Evolutionary conservation across 306 rosid species (phyloP).

Genomic region (Quercus suber): DNA sequence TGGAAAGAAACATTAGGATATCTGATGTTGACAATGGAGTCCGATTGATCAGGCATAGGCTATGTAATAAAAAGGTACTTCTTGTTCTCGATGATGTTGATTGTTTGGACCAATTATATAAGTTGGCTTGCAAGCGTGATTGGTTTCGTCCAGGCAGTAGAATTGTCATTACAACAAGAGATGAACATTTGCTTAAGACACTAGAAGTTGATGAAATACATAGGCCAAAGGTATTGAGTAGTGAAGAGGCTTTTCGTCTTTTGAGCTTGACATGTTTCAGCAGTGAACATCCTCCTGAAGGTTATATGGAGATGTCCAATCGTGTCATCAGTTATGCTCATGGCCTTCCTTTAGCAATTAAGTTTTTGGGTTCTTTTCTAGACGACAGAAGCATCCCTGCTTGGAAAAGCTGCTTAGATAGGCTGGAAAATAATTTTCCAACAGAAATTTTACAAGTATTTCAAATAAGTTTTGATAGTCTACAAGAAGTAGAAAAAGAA

Average conservation of each 20-base stretch:
- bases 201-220: slow-evolving; percentile 1
- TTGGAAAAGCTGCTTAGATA: slow-evolving; percentile 25
- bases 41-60: not conserved
- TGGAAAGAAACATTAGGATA: not conserved
- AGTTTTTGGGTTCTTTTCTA: slow-evolving; percentile 20
- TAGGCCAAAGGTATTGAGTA: slow-evolving; percentile 13
- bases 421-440: not conserved
- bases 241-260: slow-evolving; percentile 23
- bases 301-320: not conserved
- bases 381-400: not conserved
- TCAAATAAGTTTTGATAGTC: too few relatives aligned
- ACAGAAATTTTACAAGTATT: not conserved
- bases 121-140: slow-evolving; percentile 20
- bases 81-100: slow-evolving; percentile 16
- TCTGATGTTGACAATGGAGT: not conserved
- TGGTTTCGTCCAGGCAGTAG: slow-evolving; percentile 32
- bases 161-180: slow-evolving; percentile 33
- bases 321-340: too few relatives aligned
- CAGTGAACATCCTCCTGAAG: not conserved
- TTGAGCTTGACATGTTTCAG: slow-evolving; percentile 24
- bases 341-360: too few relatives aligned
- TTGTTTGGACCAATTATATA: slow-evolving; percentile 21
- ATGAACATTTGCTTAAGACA: slow-evolving; percentile 16
- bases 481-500: too few relatives aligned
- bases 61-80: slow-evolving; percentile 3